A percentile compares a stretch with the other conserved stretches of the same genome.
These are phyloP conservation scores for Exophiala sp. DNA, from an alignment of 2,329 filamentous ascomycete genomes.

Conservation along the genomic window DNA sequence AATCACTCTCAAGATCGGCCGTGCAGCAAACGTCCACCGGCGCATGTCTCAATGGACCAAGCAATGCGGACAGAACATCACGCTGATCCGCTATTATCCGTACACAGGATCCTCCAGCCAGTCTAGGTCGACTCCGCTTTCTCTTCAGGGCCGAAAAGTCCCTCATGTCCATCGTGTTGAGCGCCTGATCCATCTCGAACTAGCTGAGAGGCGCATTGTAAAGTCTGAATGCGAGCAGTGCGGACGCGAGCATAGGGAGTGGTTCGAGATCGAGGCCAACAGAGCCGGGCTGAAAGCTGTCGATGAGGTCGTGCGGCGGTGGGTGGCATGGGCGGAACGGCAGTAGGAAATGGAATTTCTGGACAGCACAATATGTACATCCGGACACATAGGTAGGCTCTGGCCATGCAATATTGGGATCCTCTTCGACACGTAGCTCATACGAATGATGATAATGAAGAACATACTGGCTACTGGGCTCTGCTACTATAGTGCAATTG, in stretches of 20 bases:
- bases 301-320: slow-evolving; percentile 70
- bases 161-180: slow-evolving; percentile 85
- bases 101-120: slow-evolving; percentile 49
- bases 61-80: slow-evolving; percentile 85
- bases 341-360: slow-evolving; percentile 7
- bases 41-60: slow-evolving; percentile 88
- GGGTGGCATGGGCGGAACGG: slow-evolving; percentile 74
- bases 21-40: slow-evolving; percentile 76
- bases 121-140: slow-evolving; percentile 3
- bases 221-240: slow-evolving; percentile 62
- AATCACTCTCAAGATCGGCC: slow-evolving; percentile 60
- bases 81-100: slow-evolving; percentile 86
- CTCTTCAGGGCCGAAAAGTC: slow-evolving; percentile 55
- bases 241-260: slow-evolving; percentile 81
- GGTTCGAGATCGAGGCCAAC: slow-evolving; percentile 82
- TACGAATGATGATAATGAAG: too few species aligned
- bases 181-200: slow-evolving; percentile 80
- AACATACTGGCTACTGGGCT: too few species aligned
- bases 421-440: too few species aligned
- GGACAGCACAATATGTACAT: too few species aligned
- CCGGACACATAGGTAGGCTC: too few species aligned
- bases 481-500: too few species aligned
- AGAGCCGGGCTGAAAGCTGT: slow-evolving; percentile 62
- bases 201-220: slow-evolving; percentile 56
- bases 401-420: too few species aligned